A percentile compares a stretch with the other conserved stretches of the same genome.
phyloP scores from a whole-genome alignment of 2,329 filamentous ascomycete species.

The Penicillium sp. region DNA sequence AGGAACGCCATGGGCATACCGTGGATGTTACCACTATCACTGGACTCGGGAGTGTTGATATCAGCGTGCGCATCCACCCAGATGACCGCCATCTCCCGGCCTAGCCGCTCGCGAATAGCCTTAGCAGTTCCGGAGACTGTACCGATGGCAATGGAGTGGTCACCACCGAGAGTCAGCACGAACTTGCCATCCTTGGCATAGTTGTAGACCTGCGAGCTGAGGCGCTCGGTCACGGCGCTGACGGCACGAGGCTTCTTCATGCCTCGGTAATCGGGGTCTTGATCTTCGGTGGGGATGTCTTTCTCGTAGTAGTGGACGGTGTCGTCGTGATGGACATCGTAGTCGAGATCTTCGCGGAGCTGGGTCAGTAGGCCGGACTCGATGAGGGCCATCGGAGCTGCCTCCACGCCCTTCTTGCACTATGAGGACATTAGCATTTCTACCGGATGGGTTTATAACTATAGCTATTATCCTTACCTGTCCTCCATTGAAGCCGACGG shows the following conservation, averaged over 20 bases:
- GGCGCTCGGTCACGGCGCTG: slow-evolving; percentile 78
- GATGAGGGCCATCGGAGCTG: slow-evolving; percentile 85
- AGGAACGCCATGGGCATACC: slow-evolving; percentile 97
- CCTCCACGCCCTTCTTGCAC: slow-evolving; percentile 91
- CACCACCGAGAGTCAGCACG: slow-evolving; percentile 90
- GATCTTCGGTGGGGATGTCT: slow-evolving; percentile 70
- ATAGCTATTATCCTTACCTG: slow-evolving; percentile 65
- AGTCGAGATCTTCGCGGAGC: slow-evolving; percentile 82
- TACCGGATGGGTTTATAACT: not conserved
- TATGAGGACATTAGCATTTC: slow-evolving; percentile 42
- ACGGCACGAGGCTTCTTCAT: slow-evolving; percentile 95
- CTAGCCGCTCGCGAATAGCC: slow-evolving; percentile 81
- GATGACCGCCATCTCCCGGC: slow-evolving; percentile 86
- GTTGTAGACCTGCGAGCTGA: slow-evolving; percentile 83
- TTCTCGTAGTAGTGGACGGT: slow-evolving; percentile 81
- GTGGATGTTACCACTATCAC: slow-evolving; percentile 90
- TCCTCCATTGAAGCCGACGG: slow-evolving; percentile 94
- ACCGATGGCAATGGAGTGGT: slow-evolving; percentile 96
- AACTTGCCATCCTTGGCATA: slow-evolving; percentile 83
- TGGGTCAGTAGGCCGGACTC: slow-evolving; percentile 83
- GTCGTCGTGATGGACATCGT: slow-evolving; percentile 83
- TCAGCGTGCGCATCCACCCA: slow-evolving; percentile 99
- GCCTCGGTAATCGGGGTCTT: slow-evolving; percentile 78
- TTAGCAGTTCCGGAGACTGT: slow-evolving; percentile 86
- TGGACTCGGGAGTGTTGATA: slow-evolving; percentile 94